Evolutionary conservation across 2,329 filamentous ascomycete genomes (phyloP), one percentile per base, ranked within the genome.

Genomic region (Gliomastix tumulicola): DNA sequence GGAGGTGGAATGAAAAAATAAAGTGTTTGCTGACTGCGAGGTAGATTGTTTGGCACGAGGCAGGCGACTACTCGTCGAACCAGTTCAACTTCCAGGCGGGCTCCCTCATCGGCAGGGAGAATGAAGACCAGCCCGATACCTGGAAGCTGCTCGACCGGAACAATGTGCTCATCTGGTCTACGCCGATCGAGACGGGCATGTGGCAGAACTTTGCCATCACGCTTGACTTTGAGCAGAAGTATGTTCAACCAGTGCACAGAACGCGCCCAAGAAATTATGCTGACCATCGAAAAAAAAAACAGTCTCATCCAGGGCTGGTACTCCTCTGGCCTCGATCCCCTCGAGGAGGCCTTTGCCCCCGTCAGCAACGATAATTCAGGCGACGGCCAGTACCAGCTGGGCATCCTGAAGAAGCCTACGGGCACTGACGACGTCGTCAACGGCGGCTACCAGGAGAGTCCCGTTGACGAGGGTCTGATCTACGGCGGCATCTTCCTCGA

Each of bases 151-250:
- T 68, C 43, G 50, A 74, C 9, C 64, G 69, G 38, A 62, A 66
- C 36, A 66, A 68, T 44, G 63, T 68, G 43, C 50, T 66, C 21
- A 55, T 81, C 6, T 79, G 70, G 51, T 63, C 59, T 19, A 64
- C 66, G 0, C 60, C 65, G 3, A 78, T 79, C 37, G 59, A 64
- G n/a, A 49, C 57, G 22, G 63, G 53, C 12, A 57, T 65, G 16
- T 79, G 76, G 65, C 72, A 80, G 51, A 82, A 82, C 60, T 81
- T 80, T 60, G 77, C 67, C 8, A 37, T 79, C 21, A 71, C 65
- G 17, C 57, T 79, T 12, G 68, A 82, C 53, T 82, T 76, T 52
- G 57, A 60, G 34, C 59, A 67, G 37, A 70, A 74, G 72, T 76
- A 55, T 32, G 68, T 56, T 33, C 20, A n/a, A 16, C 17, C 15